Evolutionary conservation across 805 yeast species (phyloP).

Genomic region (Ogataea wickerhamii): DNA sequence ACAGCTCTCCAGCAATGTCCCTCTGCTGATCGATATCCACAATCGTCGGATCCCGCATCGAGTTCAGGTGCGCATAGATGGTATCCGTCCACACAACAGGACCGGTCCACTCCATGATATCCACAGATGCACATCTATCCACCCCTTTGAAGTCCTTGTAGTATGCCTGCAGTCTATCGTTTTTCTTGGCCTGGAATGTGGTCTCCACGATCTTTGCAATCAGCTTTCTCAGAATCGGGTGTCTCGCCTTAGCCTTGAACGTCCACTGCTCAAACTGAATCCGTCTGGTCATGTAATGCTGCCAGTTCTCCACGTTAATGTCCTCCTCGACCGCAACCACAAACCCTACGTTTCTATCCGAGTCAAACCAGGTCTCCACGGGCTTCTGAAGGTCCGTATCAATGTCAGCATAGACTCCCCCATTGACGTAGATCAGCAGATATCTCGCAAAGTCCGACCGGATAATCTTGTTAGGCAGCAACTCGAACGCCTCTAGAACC

Average conservation of each 20-base stretch:
- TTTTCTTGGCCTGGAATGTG: constrained; percentile 40
- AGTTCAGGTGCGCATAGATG: constrained; percentile 60
- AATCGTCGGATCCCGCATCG: constrained; percentile 31
- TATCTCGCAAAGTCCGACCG: constrained; percentile 57
- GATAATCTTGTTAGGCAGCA: constrained; percentile 50
- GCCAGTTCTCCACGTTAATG: constrained; percentile 51
- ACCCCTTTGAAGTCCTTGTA: constrained; percentile 36
- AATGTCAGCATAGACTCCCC: constrained; percentile 61
- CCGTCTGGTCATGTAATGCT: constrained; percentile 46
- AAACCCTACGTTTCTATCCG: constrained; percentile 49
- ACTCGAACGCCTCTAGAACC: constrained; percentile 49
- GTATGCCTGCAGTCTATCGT: constrained; percentile 33
- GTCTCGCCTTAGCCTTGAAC: constrained; percentile 57
- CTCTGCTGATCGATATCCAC: constrained; percentile 33
- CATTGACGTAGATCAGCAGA: constrained; percentile 47
- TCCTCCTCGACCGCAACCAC: constrained; percentile 55
- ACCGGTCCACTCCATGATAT: constrained; percentile 74
- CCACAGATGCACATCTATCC: constrained; percentile 37
- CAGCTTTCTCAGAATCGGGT: constrained; percentile 53
- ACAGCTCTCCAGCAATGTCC: constrained; percentile 27
- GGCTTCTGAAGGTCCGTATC: constrained; percentile 57
- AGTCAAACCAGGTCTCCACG: constrained; percentile 58
- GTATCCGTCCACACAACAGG: constrained; percentile 78
- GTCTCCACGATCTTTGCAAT: constrained; percentile 50
- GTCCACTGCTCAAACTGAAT: constrained; percentile 64